Evolutionary conservation across 495 filamentous ascomycete species (phyloP), one percentile per base, ranked within the genome.

Genomic region (Corynascus novoguineensis): DNA sequence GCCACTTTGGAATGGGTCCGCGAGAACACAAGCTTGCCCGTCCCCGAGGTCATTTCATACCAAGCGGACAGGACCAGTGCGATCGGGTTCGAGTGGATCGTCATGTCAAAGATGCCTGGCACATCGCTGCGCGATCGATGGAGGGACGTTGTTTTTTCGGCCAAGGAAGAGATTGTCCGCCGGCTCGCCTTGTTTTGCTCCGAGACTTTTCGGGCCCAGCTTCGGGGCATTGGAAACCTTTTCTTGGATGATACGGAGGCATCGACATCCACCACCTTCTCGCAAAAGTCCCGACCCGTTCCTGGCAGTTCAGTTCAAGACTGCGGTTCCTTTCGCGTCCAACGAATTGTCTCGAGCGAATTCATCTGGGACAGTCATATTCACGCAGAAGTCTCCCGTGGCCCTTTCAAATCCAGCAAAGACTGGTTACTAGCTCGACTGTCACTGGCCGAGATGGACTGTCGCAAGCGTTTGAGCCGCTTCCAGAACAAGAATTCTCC

Each of bases 1-100:
- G 74, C 78, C 11, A 79, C 74, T 3, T 62, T 80, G 25, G 55
- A 62, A 5, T 80, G 68, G 60, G 49, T 82, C 6, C 59, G 59
- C n/a, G 47, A 55, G 5, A 59, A 66, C 38, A 77, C 79, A n/a
- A 55, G 48, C 2, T 64, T 81, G 3, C 79, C 77, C 1, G 67
- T 78, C 9, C 73, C 81, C 3, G 54, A 60, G n/a, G 66, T 80
- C 24, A 53, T 75, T 29, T 64, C 62, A 7, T 81, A 69, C 53
- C 66, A 81, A 21, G 61, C 68, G 11, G 68, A 69, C 1, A 41
- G 41, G 0, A 31, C 71, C 2, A 79, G 77, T 50, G 50, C 54
- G 1, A 60, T 82, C 12, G 68, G 69, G 10, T 77, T 65, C 19
- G 63, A 65, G 53, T 65, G 63, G 63, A 60, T 65, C 41, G 24